A percentile compares a stretch with the other conserved stretches of the same genome.
Evolutionary conservation across 352 stramenopile species (phyloP).

Genomic region (Globisporangium parvum): DNA sequence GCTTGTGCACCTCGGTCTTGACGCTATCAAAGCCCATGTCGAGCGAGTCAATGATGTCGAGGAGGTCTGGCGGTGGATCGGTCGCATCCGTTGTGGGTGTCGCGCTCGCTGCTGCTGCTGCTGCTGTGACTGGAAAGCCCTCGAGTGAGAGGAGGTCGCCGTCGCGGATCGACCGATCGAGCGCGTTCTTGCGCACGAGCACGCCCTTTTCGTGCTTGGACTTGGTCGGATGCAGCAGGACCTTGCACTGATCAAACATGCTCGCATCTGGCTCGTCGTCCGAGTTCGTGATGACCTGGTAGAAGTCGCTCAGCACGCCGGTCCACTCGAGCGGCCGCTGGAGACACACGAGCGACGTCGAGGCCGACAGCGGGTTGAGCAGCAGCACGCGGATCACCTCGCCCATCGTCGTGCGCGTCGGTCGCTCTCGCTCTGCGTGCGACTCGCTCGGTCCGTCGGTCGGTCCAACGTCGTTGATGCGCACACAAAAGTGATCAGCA

Average conservation of each 20-base stretch:
- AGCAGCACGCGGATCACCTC: conserved; percentile 81
- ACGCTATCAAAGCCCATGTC: conserved; percentile 53
- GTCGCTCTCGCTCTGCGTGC: background rate
- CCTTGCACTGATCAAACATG: conserved; percentile 60
- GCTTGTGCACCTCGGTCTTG: conserved; percentile 11
- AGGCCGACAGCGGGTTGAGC: conserved; percentile 58
- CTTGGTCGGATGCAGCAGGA: conserved; percentile 76
- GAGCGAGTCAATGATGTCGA: conserved; percentile 66
- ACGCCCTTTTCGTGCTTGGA: conserved; percentile 78
- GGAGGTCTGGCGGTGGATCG: conserved; percentile 40
- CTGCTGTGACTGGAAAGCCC: conserved; percentile 28
- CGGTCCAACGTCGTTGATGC: too few relatives aligned
- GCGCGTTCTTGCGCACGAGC: conserved; percentile 53
- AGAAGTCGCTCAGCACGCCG: conserved; percentile 71
- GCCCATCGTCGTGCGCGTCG: conserved; percentile 26
- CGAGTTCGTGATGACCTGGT: conserved; percentile 77
- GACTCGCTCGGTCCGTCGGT: too few relatives aligned
- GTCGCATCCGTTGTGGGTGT: conserved; percentile 14
- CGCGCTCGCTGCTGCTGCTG: conserved; percentile 5
- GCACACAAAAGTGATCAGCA: too few relatives aligned
- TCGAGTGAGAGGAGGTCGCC: conserved; percentile 72
- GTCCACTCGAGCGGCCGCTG: conserved; percentile 74
- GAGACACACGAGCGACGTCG: conserved; percentile 75
- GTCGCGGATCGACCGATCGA: conserved; percentile 79
- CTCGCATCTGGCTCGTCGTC: conserved; percentile 61